phyloP scores from a whole-genome alignment of 352 stramenopile species.

The Phytopythium vexans region DNA sequence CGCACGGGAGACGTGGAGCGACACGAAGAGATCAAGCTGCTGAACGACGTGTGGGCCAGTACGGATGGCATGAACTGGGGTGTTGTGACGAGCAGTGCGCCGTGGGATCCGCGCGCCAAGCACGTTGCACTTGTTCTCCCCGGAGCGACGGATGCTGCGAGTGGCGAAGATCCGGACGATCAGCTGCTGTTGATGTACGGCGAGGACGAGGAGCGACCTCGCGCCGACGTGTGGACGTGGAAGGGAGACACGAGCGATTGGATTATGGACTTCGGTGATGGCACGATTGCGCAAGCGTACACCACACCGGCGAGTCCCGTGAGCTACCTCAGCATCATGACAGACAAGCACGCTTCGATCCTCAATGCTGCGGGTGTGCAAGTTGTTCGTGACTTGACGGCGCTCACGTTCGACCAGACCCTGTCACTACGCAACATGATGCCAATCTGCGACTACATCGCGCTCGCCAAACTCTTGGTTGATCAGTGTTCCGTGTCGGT shows the following conservation, averaged over 20 bases:
- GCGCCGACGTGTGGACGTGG: constrained; percentile 71
- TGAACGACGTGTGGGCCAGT: constrained; percentile 76
- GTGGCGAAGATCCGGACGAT: constrained; percentile 39
- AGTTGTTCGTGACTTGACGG: constrained; percentile 79
- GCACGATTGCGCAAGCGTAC: constrained; percentile 35
- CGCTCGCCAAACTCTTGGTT: constrained; percentile 55
- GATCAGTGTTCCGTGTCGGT: constrained; percentile 46
- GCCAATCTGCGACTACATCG: constrained; percentile 72
- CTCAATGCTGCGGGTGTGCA: constrained; percentile 63
- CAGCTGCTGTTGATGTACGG: constrained; percentile 62
- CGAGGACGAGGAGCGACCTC: constrained; percentile 51
- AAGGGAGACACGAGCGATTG: constrained; percentile 24
- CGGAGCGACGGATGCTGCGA: constrained; percentile 31
- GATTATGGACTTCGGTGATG: constrained; percentile 43
- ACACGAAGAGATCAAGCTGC: constrained; percentile 19
- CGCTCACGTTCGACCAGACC: constrained; percentile 43
- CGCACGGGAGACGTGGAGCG: constrained; percentile 26
- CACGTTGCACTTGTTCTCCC: constrained; percentile 42
- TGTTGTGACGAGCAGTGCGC: constrained; percentile 17
- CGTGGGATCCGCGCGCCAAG: constrained; percentile 56
- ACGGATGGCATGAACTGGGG: constrained; percentile 45
- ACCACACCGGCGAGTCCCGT: constrained; percentile 45
- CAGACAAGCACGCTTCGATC: constrained; percentile 32
- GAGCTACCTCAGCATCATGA: constrained; percentile 49
- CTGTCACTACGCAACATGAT: constrained; percentile 44